A percentile compares a stretch with the other conserved stretches of the same genome.
These are phyloP conservation scores for Fusarium redolens DNA, from an alignment of 2,329 filamentous ascomycete species.

Conservation along the genomic window DNA sequence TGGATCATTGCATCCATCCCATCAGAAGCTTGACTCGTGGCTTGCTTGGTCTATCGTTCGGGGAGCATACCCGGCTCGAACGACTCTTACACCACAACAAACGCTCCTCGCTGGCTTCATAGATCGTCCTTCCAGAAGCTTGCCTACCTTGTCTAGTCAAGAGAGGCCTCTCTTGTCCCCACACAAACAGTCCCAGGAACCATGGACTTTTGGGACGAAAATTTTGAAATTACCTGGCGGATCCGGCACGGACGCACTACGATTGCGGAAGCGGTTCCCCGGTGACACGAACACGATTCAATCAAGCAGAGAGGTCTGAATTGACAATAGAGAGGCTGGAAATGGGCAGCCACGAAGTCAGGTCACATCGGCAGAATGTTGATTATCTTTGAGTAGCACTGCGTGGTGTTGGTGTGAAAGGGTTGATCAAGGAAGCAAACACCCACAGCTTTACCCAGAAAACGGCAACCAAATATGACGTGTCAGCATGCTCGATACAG, in stretches of 20 bases:
- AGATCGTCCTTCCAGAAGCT: constrained; percentile 46
- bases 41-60: constrained; percentile 27
- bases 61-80: constrained; percentile 38
- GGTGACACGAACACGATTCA: constrained; percentile 44
- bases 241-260: constrained; percentile 37
- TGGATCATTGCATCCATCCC: constrained; percentile 21
- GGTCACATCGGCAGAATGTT: constrained; percentile 34
- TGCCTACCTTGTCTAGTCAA: constrained; percentile 31
- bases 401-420: neutral
- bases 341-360: constrained; percentile 33
- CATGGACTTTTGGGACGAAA: constrained; percentile 41
- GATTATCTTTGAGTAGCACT: constrained; percentile 9
- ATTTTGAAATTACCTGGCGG: constrained; percentile 47
- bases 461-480: constrained; percentile 1
- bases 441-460: neutral
- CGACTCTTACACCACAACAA: constrained; percentile 32
- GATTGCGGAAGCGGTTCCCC: constrained; percentile 49
- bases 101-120: constrained; percentile 23
- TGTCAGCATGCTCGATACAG: constrained; percentile 4
- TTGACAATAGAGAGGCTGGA: constrained; percentile 29
- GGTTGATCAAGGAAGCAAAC: neutral
- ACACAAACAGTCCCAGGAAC: constrained; percentile 37
- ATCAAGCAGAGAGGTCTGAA: constrained; percentile 21
- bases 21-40: constrained; percentile 37
- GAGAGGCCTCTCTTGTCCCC: constrained; percentile 33